These are phyloP conservation scores for Oryza meridionalis DNA, from an alignment of 176 grass and related monocot genomes.

Conservation along the genomic window DNA sequence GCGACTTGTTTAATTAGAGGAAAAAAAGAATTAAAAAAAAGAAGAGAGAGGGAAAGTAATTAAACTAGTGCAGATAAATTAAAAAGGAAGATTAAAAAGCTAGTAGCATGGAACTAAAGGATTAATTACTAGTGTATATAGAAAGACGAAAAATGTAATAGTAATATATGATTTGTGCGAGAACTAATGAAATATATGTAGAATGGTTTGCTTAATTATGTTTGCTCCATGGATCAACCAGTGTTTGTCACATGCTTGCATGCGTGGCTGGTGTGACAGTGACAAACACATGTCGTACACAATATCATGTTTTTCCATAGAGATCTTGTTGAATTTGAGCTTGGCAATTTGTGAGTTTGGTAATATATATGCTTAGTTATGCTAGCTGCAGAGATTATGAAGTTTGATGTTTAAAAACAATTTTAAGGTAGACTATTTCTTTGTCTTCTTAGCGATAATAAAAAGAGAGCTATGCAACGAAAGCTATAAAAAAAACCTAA, in stretches of 20 bases:
- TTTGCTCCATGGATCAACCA: too few species aligned
- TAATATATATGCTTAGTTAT: neutral
- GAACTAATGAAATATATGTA: conserved; percentile 10
- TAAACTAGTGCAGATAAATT: conserved; percentile 40
- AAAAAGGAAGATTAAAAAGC: conserved; percentile 30
- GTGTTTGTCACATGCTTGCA: neutral
- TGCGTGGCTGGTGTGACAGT: neutral
- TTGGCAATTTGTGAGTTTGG: neutral
- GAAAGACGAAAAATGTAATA: conserved; percentile 26
- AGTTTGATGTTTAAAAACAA: neutral
- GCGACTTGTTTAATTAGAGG: neutral
- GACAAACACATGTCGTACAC: neutral
- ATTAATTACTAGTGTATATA: conserved; percentile 45
- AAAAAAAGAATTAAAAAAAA: neutral
- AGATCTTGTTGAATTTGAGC: neutral
- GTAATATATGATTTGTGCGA: conserved; percentile 34
- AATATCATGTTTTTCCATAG: neutral
- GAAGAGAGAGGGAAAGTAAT: neutral
- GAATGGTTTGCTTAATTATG: neutral
- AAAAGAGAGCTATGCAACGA: neutral
- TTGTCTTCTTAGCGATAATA: neutral
- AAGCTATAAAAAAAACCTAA: neutral
- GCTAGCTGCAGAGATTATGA: neutral
- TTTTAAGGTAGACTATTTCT: neutral
- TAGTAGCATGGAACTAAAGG: conserved; percentile 5